Evolutionary conservation across 768 basidiomycete genomes (phyloP).

Genomic region (Galerina marginata): DNA sequence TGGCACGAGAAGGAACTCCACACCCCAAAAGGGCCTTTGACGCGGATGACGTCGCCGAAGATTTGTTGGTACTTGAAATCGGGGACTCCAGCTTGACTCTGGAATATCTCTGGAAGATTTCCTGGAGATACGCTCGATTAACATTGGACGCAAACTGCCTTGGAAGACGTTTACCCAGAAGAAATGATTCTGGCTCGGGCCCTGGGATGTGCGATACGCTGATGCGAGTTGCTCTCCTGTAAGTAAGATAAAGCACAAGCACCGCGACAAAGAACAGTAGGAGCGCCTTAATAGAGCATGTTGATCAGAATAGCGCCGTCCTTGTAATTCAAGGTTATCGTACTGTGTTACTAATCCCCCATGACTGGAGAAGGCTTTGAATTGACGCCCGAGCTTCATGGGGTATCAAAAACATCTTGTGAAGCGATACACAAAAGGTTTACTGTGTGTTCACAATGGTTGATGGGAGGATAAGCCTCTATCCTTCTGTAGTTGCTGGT

Average conservation of each 20-base stretch:
- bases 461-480: background rate
- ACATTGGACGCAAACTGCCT: background rate
- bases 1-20: constrained; percentile 12
- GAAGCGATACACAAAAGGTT: background rate
- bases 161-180: constrained; percentile 42
- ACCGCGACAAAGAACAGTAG: constrained; percentile 8
- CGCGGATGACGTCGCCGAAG: constrained; percentile 55
- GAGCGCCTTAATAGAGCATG: background rate
- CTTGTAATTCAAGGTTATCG: background rate
- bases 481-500: constrained; percentile 10
- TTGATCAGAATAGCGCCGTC: background rate
- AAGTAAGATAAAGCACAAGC: constrained; percentile 32
- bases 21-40: constrained; percentile 59
- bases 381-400: background rate
- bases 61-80: constrained; percentile 58
- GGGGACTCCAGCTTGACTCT: constrained; percentile 53
- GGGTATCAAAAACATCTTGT: constrained; percentile 2
- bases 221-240: constrained; percentile 42
- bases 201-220: constrained; percentile 53
- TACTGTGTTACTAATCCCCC: constrained; percentile 11
- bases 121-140: constrained; percentile 36
- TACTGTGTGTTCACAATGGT: background rate
- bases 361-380: background rate
- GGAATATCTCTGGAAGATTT: constrained; percentile 53
- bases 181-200: constrained; percentile 52